phyloP scores from a whole-genome alignment of 169 alveolate species.

The Babesia gibsoni region DNA sequence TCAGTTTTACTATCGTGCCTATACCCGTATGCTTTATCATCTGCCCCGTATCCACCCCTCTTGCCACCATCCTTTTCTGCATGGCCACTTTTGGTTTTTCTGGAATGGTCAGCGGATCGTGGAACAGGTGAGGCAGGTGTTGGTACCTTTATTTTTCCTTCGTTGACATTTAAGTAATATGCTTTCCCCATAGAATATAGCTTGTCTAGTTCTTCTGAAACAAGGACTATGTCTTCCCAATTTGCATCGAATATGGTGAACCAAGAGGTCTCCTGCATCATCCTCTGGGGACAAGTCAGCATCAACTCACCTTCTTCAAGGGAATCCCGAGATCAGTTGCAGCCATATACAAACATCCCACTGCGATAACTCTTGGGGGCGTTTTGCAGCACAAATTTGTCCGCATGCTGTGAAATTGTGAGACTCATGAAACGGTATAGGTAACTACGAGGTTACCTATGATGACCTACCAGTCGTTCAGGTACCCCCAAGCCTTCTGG shows the following conservation, averaged over 20 bases:
- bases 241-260: constrained; percentile 42
- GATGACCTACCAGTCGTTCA: constrained; percentile 81
- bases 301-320: constrained; percentile 26
- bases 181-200: constrained; percentile 43
- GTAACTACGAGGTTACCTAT: background rate
- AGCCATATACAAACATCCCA: constrained; percentile 61
- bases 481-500: constrained; percentile 88
- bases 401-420: constrained; percentile 37
- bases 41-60: too few relatives aligned
- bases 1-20: too few relatives aligned
- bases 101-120: too few relatives aligned
- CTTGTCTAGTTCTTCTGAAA: constrained; percentile 23
- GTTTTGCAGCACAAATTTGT: constrained; percentile 45
- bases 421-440: background rate
- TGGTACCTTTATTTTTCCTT: too few relatives aligned
- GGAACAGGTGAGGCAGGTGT: too few relatives aligned
- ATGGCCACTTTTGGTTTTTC: too few relatives aligned
- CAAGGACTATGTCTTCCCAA: constrained; percentile 51
- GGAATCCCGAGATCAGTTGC: constrained; percentile 62
- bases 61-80: too few relatives aligned
- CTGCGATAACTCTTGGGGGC: constrained; percentile 54
- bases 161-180: constrained; percentile 6
- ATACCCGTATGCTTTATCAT: too few relatives aligned
- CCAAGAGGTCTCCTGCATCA: constrained; percentile 46
- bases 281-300: background rate